Evolutionary conservation across 169 alveolate species (phyloP), one percentile per base, ranked within the genome.

Genomic region (Cryptosporidium meleagridis): DNA sequence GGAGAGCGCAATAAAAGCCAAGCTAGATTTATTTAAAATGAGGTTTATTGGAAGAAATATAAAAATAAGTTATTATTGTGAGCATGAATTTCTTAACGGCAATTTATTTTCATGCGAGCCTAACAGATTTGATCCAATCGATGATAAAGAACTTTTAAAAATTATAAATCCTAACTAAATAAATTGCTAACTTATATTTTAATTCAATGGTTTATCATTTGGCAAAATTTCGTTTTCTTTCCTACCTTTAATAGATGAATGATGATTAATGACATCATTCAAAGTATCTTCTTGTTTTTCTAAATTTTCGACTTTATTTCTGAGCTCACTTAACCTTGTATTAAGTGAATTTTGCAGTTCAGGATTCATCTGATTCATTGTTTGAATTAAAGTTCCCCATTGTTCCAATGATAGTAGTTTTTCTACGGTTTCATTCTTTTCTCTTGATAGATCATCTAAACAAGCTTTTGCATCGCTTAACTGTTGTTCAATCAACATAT

Each of bases 391-490:
- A 23, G 37, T 31, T 41, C 89, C 89, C 89, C 89, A 80, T 33
- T 80, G 61, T 21, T 80, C 80, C 52, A 80, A 48, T 6, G 89
- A 59, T 16, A 80, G 9, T 62, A 80, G 8, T 48, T 80, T 80
- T 41, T 80, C 80, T 44, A 80, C 75, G n/a, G 89, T 80, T 41
- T 35, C 75, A 62, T 80, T 80, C 35, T 80, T 80, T 65, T 80
- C 89, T 21, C n/a, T 41, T 18, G 41, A 29, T 48, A 80, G 33
- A 23, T 80, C 75, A 59, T 80, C 52, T 39, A 80, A 18, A 21
- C 39, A 44, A 10, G 55, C 45, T 29, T 80, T 80, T 14, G 48
- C 26, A 31, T 80, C 69, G 26, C 29, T 26, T 6, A 80, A 29
- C 35, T 80, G 80, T 41, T 80, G 45, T 16, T 80, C 89, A 45